Base-by-base conservation (phyloP, 345 rosid genomes). In the Acer negundo region DNA sequence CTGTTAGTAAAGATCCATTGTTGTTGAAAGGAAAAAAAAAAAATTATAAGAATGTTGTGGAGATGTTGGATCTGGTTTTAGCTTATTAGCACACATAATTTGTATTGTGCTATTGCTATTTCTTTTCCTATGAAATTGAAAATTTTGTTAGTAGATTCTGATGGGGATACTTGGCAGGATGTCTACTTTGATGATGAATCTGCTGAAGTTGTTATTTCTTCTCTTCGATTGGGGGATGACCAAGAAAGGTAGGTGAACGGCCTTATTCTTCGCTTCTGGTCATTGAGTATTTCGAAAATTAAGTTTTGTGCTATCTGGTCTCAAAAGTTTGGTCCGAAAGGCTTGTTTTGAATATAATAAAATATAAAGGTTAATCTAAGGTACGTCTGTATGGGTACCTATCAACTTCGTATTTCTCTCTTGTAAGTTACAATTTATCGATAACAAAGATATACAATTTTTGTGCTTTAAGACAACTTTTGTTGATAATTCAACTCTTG, bases 171-270 rank as follows among this genome's bases (percentile, higher is more conserved):
- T 74, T 86, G 55, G 73, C 94, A 95, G 98, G 98, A 95, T 81
- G 94, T 93, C 74, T 95, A 95, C 90, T 95, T 95, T 78, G 98
- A 95, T 86, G 98, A 95, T 82, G 97, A 93, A 87, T 95, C 97
- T 84, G 97, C 97, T 59, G 98, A 95, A 84, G 97, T 95, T 16
- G 95, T 95, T 66, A 93, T 95, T 84, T 95, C 98, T 80, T 93
- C 98, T 77, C 84, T 95, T 81, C 97, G 95, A 72, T 87, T 95
- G 58, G 98, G 97, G 79, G 97, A 91, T 79, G 95, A 91, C 75
- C 90, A 91, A 79, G 98, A 93, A 83, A 90, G 98, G 98, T 93
- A 75, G 56, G 83, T 76, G 56, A 10, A 28, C 22, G 20, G n/a
- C 63, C 44, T 62, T n/a, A 26, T 28, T 71, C 24, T 74, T 70